phyloP scores from a whole-genome alignment of 1,284 basidiomycete species.

The Irpex sp. region DNA sequence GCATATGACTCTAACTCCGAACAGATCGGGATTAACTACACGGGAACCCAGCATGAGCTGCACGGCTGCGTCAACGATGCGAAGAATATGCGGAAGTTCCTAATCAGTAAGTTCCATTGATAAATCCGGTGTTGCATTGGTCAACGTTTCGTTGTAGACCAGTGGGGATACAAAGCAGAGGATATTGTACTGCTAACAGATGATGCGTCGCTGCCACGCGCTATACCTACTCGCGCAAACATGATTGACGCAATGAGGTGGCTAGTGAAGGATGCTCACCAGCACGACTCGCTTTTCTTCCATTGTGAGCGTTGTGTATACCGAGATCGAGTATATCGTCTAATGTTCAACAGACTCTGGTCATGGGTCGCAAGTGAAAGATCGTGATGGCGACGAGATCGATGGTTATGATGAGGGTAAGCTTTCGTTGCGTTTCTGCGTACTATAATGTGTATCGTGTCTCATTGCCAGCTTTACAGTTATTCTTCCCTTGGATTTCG shows the following conservation, averaged over 20 bases:
- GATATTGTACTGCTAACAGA: constrained; percentile 84
- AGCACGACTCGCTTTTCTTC: constrained; percentile 84
- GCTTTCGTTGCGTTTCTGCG: constrained; percentile 6
- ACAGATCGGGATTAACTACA: constrained; percentile 81
- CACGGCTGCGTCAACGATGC: constrained; percentile 85
- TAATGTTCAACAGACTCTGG: constrained; percentile 4
- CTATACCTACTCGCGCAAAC: constrained; percentile 73
- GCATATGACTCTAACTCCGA: background rate
- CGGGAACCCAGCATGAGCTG: constrained; percentile 57
- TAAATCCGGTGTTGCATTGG: background rate
- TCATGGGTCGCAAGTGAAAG: constrained; percentile 79
- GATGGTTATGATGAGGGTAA: constrained; percentile 71
- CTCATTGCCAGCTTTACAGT: constrained; percentile 19
- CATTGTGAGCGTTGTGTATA: constrained; percentile 57
- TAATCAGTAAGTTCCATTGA: constrained; percentile 49
- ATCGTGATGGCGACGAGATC: constrained; percentile 63
- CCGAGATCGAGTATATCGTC: background rate
- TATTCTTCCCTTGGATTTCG: constrained; percentile 72
- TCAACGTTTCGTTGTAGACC: constrained; percentile 30
- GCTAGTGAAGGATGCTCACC: constrained; percentile 74
- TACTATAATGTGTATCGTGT: background rate
- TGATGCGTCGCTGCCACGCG: constrained; percentile 53
- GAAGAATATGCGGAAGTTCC: constrained; percentile 64
- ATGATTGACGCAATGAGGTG: constrained; percentile 84
- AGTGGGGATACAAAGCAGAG: constrained; percentile 62